Conservation (phyloP, 768 basidiomycete genomes). For the Multifurca ochricompacta region DNA sequence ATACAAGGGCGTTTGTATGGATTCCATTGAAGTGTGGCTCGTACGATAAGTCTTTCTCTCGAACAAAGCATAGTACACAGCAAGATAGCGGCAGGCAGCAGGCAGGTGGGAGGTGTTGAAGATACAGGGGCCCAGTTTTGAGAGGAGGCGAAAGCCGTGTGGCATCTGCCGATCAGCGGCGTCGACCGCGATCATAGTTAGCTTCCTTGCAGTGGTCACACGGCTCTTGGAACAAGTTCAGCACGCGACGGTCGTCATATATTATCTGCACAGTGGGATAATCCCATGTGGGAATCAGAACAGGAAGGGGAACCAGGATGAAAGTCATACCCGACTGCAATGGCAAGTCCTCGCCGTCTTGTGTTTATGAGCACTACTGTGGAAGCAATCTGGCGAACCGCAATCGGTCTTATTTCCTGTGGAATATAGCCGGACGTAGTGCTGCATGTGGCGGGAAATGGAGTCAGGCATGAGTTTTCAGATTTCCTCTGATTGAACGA, state of each 20-base stretch:
- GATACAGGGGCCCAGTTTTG: neutral
- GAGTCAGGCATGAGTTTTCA: neutral
- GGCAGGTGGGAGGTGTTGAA: neutral
- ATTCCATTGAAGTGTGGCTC: slow-evolving; percentile 10
- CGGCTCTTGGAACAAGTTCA: slow-evolving; percentile 57
- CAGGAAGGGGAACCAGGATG: neutral
- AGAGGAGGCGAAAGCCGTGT: neutral
- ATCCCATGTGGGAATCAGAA: slow-evolving; percentile 1
- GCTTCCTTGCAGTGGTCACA: slow-evolving; percentile 48
- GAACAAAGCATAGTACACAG: slow-evolving; percentile 9
- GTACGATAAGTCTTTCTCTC: slow-evolving; percentile 7
- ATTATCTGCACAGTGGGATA: slow-evolving; percentile 14
- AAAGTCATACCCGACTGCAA: slow-evolving; percentile 36
- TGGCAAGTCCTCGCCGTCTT: slow-evolving; percentile 48
- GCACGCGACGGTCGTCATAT: slow-evolving; percentile 43
- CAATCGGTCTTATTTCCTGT: slow-evolving; percentile 56
- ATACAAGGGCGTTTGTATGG: slow-evolving; percentile 5
- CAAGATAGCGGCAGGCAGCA: slow-evolving; percentile 2
- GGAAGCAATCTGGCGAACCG: slow-evolving; percentile 37
- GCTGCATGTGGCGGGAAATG: slow-evolving; percentile 33
- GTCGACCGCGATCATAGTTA: slow-evolving; percentile 27
- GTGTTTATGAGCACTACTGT: slow-evolving; percentile 54
- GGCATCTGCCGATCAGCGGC: slow-evolving; percentile 18
- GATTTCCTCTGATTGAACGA: neutral
- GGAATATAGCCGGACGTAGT: slow-evolving; percentile 56